A percentile compares a stretch with the other conserved stretches of the same genome.
phyloP scores from a whole-genome alignment of 495 filamentous ascomycete species.

The Neurospora sp. region DNA sequence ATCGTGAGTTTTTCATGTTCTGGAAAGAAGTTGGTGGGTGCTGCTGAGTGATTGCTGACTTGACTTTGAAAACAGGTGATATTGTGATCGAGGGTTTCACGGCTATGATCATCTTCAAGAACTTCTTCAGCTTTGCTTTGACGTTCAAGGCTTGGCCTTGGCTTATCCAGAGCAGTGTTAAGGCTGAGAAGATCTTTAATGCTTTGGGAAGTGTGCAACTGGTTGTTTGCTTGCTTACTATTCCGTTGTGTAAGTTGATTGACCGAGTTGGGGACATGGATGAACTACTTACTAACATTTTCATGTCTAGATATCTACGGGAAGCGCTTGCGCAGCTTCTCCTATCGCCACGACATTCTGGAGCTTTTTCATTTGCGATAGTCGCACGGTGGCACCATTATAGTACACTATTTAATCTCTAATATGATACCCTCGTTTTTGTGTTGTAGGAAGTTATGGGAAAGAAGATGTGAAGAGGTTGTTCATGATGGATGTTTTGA shows the following conservation, averaged over 20 bases:
- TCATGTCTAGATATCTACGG: slow-evolving; percentile 62
- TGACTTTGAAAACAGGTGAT: slow-evolving; percentile 40
- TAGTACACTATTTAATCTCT: background rate
- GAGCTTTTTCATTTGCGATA: slow-evolving; percentile 32
- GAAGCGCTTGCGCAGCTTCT: slow-evolving; percentile 65
- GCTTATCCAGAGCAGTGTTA: slow-evolving; percentile 50
- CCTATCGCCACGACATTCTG: slow-evolving; percentile 60
- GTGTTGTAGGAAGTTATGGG: background rate
- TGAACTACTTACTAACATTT: slow-evolving; percentile 32
- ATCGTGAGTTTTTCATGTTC: slow-evolving; percentile 47
- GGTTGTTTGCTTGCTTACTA: slow-evolving; percentile 56
- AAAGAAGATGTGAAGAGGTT: background rate
- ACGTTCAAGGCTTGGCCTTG: slow-evolving; percentile 77
- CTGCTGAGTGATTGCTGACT: background rate
- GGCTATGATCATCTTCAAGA: slow-evolving; percentile 81
- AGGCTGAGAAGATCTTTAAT: slow-evolving; percentile 49
- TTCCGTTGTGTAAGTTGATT: slow-evolving; percentile 56
- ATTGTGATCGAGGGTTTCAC: slow-evolving; percentile 89
- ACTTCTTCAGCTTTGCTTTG: slow-evolving; percentile 78
- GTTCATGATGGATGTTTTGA: background rate
- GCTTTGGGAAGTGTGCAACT: slow-evolving; percentile 67
- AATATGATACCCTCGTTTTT: background rate
- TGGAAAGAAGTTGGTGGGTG: background rate
- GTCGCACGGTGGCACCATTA: background rate
- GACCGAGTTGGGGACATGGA: background rate